Evolutionary conservation across 805 yeast species (phyloP).

Genomic region (Suhomyces vadensis): DNA sequence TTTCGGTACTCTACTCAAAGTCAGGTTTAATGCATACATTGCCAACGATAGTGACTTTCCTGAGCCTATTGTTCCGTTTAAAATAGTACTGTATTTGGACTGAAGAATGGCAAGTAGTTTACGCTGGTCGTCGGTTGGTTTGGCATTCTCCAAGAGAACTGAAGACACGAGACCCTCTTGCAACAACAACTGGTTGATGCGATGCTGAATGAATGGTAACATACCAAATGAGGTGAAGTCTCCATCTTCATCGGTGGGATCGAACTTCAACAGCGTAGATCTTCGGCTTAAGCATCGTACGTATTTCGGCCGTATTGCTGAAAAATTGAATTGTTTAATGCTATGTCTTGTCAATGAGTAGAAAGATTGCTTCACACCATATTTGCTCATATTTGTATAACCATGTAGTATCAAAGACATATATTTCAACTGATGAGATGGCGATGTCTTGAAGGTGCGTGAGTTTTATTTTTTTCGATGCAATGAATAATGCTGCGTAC

Average conservation of each 20-base stretch:
- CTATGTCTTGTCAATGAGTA: no score
- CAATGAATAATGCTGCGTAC: no score
- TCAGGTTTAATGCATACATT: constrained; percentile 19
- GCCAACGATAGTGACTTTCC: constrained; percentile 25
- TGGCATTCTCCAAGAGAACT: constrained; percentile 14
- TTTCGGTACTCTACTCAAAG: constrained; percentile 21
- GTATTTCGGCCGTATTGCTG: background rate
- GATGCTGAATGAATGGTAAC: constrained; percentile 25
- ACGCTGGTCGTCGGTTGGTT: constrained; percentile 24
- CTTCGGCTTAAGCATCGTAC: background rate
- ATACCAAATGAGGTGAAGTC: constrained; percentile 24
- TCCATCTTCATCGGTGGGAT: constrained; percentile 10
- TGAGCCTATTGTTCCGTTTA: constrained; percentile 16
- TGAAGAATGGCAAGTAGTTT: constrained; percentile 18
- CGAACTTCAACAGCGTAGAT: constrained; percentile 5
- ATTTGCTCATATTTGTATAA: no score
- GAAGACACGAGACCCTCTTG: constrained; percentile 1
- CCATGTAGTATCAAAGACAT: no score
- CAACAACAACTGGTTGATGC: constrained; percentile 15
- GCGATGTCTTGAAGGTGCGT: no score
- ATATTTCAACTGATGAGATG: no score
- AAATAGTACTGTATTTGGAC: constrained; percentile 16
- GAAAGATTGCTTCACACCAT: no score
- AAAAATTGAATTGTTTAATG: background rate
- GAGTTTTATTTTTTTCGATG: no score